Base-by-base conservation (phyloP, 2,329 filamentous ascomycete genomes). In the Allantophomopsis cytisporea region DNA sequence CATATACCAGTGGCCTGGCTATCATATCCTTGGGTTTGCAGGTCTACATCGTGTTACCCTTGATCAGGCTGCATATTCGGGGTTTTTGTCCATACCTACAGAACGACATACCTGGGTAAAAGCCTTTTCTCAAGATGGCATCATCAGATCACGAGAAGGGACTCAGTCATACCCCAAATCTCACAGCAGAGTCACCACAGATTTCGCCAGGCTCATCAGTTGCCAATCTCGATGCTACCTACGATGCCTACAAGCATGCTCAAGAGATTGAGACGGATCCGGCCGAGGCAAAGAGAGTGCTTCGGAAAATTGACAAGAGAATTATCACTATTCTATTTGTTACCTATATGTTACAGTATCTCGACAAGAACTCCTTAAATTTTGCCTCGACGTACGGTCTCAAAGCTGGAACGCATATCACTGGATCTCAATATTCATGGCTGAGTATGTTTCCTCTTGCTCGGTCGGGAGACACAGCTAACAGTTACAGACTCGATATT, bases 241-340 rank as follows among this genome's bases (percentile, higher is more conserved):
- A 61, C 47, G 54, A 54, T 4, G 46, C 60, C 14, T 62, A 58
- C 40, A 54, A 55, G 21, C 47, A 49, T 30, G 46, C 47, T n/a
- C 47, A 47, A 38, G 49, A 50, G 16, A 33, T 52, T 35, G 47
- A 52, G 31, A 31, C 45, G 18, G 51, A 53, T 35, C 45, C 40
- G 1, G 44, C 40, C 21, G 50, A 53, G 38, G 51, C 49, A 8
- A 58, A 55, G 33, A 55, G 51, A 7, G 62, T 74, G 3, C 42
- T 76, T 38, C 58, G 63, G 18, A 75, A 75, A 52, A 75, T 78
- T 42, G 74, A 78, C 50, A 57, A 55, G 45, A 58, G 58, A 11
- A 56, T 78, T 8, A 65, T 78, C 5, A 71, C 73, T 0, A 54
- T 77, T 10, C 54, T 77, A 8, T 75, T 76, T 43, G 46, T 68